phyloP scores from a whole-genome alignment of 108 stramenopile species.

The Cyclotella distinguenda region DNA sequence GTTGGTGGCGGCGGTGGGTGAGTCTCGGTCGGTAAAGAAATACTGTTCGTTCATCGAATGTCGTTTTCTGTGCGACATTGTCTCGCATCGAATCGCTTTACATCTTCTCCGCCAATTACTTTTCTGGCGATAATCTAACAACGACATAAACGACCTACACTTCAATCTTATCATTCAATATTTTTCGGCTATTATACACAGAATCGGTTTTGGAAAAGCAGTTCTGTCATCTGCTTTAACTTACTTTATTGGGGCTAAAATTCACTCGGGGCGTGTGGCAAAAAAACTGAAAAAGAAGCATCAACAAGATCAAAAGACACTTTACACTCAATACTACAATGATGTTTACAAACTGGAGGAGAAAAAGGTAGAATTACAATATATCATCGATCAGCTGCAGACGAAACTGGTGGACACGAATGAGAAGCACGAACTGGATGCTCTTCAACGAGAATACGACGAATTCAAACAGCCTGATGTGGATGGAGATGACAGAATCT shows the following conservation, averaged over 20 bases:
- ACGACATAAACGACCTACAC: no score
- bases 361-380: slow-evolving; percentile 60
- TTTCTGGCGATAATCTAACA: no score
- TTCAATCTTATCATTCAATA: neutral
- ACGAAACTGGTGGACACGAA: slow-evolving; percentile 56
- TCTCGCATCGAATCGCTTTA: no score
- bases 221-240: slow-evolving; percentile 49
- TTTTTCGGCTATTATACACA: slow-evolving; percentile 1
- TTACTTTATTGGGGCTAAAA: slow-evolving; percentile 71
- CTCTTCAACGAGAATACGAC: slow-evolving; percentile 92
- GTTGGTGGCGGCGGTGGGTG: slow-evolving; percentile 50
- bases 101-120: no score
- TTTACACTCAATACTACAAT: slow-evolving; percentile 91
- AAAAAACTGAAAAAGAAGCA: slow-evolving; percentile 77
- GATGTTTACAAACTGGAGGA: slow-evolving; percentile 91
- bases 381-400: slow-evolving; percentile 58
- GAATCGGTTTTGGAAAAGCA: slow-evolving; percentile 55
- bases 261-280: slow-evolving; percentile 66
- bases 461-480: slow-evolving; percentile 98
- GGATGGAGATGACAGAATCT: slow-evolving; percentile 94
- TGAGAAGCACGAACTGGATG: slow-evolving; percentile 78
- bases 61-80: no score
- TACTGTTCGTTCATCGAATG: no score
- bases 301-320: slow-evolving; percentile 80
- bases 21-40: no score